phyloP scores from a whole-genome alignment of 1,284 basidiomycete species.

The Irpex sp. region DNA sequence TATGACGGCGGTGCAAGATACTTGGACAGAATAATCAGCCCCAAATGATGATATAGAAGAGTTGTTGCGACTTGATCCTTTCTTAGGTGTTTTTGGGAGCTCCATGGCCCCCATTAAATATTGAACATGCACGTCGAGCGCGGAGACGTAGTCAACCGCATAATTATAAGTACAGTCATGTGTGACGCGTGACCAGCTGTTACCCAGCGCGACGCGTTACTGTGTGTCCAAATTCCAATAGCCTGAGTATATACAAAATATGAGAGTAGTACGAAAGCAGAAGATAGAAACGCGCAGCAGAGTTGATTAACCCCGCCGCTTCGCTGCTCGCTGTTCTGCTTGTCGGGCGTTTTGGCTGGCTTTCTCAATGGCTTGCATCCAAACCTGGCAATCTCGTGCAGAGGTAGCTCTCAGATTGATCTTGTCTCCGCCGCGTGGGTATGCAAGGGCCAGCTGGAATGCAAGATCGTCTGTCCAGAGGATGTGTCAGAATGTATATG shows the following conservation, averaged over 20 bases:
- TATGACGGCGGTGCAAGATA: background rate
- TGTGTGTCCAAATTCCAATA: too few species aligned
- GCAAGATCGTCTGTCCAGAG: slow-evolving; percentile 50
- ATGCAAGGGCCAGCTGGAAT: slow-evolving; percentile 63
- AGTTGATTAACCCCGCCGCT: background rate
- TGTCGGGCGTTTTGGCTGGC: slow-evolving; percentile 36
- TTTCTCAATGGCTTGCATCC: slow-evolving; percentile 51
- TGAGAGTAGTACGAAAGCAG: too few species aligned
- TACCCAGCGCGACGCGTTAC: too few species aligned
- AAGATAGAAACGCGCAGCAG: background rate
- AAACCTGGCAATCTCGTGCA: slow-evolving; percentile 61
- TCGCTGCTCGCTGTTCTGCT: slow-evolving; percentile 30
- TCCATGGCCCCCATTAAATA: too few species aligned
- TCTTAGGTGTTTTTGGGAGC: too few species aligned
- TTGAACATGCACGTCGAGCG: too few species aligned
- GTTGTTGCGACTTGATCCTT: too few species aligned
- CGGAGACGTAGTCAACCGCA: too few species aligned
- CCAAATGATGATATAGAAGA: too few species aligned
- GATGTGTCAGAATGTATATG: background rate
- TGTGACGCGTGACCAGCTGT: too few species aligned
- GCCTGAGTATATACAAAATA: too few species aligned
- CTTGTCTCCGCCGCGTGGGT: slow-evolving; percentile 73
- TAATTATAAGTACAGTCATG: too few species aligned
- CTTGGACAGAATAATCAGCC: background rate
- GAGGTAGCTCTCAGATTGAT: slow-evolving; percentile 61